These are phyloP conservation scores for Podospora conica DNA, from an alignment of 495 filamentous ascomycete species.

Conservation along the genomic window DNA sequence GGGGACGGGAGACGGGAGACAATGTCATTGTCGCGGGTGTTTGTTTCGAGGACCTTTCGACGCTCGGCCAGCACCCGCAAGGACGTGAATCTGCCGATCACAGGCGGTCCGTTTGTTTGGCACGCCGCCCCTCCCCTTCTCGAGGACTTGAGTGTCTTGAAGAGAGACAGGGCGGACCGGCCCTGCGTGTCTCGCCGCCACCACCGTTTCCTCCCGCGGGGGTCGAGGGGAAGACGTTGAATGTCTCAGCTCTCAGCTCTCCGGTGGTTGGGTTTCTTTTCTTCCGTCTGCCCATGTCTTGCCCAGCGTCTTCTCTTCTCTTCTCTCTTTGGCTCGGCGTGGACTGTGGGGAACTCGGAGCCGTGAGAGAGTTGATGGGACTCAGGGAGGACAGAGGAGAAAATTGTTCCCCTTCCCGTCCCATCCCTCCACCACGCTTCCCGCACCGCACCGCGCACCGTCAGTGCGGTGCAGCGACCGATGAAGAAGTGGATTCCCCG, in stretches of 20 bases:
- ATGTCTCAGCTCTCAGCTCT: neutral
- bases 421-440: neutral
- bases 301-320: neutral
- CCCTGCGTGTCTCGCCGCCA: neutral
- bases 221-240: neutral
- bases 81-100: neutral
- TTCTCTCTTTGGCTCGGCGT: neutral
- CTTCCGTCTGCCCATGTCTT: neutral
- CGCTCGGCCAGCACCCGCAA: neutral
- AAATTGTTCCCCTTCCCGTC: neutral
- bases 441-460: neutral
- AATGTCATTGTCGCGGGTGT: neutral
- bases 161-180: neutral
- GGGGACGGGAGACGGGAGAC: neutral
- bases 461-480: neutral
- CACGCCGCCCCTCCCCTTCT: neutral
- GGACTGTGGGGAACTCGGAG: neutral
- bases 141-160: neutral
- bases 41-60: neutral
- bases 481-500: neutral
- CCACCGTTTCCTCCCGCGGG: neutral
- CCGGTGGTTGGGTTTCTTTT: neutral
- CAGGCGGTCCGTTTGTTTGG: neutral
- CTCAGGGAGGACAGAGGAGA: neutral
- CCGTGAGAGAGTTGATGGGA: neutral